Evolutionary conservation across 1,139 yeast species (phyloP).

Genomic region (Pichia sp.): DNA sequence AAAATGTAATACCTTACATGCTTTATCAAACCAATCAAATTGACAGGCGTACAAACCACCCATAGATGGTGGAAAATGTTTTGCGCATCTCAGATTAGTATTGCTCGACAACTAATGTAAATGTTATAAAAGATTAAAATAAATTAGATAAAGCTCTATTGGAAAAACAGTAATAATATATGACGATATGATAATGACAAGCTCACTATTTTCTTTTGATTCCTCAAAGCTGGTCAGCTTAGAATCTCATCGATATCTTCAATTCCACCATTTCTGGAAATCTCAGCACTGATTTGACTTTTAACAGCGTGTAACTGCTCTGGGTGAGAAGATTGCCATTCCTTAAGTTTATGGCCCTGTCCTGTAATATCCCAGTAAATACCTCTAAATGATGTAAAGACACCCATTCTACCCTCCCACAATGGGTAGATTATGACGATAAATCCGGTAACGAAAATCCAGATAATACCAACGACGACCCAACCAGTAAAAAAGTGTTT

Average conservation of each 20-base stretch:
- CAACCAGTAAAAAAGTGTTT: constrained; percentile 76
- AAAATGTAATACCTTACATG: neutral
- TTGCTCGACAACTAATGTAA: neutral
- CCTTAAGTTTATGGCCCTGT: constrained; percentile 62
- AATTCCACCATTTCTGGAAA: constrained; percentile 9
- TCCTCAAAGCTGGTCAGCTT: neutral
- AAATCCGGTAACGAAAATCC: constrained; percentile 45
- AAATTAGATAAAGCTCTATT: neutral
- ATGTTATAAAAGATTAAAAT: neutral
- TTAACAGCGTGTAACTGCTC: constrained; percentile 66
- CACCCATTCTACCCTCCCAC: constrained; percentile 45
- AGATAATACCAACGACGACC: constrained; percentile 69
- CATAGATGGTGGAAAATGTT: too few species aligned
- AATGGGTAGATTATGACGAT: constrained; percentile 39
- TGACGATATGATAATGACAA: neutral
- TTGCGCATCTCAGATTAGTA: too few species aligned
- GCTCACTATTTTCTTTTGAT: neutral
- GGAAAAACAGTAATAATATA: neutral
- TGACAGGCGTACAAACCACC: neutral
- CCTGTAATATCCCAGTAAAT: constrained; percentile 82
- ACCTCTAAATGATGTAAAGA: constrained; percentile 63
- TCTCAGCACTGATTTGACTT: constrained; percentile 44
- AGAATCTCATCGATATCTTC: constrained; percentile 12
- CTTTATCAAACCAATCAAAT: neutral
- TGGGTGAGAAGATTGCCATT: constrained; percentile 70